phyloP scores from a whole-genome alignment of 495 filamentous ascomycete genomes.

The Aspergillus cavernicola region DNA sequence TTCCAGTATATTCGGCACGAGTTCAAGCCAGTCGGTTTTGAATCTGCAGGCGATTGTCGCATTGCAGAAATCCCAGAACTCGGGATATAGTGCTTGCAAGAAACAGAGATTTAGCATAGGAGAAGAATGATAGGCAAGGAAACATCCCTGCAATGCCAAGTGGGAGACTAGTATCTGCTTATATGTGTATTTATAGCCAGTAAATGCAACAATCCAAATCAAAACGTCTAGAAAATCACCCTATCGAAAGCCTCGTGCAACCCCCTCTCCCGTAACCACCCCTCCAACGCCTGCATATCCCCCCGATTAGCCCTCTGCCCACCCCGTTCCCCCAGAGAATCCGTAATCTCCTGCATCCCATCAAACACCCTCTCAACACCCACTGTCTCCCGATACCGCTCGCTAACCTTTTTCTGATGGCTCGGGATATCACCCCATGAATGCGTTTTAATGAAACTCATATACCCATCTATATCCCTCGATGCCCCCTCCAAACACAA shows the following conservation, averaged over 20 bases:
- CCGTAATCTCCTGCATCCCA: slow-evolving; percentile 41
- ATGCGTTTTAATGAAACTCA: slow-evolving; percentile 43
- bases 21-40: slow-evolving; percentile 23
- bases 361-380: slow-evolving; percentile 29
- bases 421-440: slow-evolving; percentile 44
- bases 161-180: no score
- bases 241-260: slow-evolving; percentile 36
- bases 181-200: no score
- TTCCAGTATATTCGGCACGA: slow-evolving; percentile 21
- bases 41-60: slow-evolving; percentile 16
- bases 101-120: no score
- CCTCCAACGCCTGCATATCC: slow-evolving; percentile 46
- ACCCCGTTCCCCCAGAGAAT: slow-evolving; percentile 34
- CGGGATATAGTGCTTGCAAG: no score
- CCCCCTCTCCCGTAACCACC: slow-evolving; percentile 29
- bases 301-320: slow-evolving; percentile 40
- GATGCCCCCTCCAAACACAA: slow-evolving; percentile 37
- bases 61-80: slow-evolving; percentile 48
- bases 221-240: slow-evolving; percentile 31
- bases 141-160: no score
- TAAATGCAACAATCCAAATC: no score
- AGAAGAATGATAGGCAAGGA: no score
- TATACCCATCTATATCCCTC: slow-evolving; percentile 34
- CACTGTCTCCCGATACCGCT: slow-evolving; percentile 34
- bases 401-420: slow-evolving; percentile 42